Conservation (phyloP, 768 basidiomycete genomes). For the Scleroderma citrinum region DNA sequence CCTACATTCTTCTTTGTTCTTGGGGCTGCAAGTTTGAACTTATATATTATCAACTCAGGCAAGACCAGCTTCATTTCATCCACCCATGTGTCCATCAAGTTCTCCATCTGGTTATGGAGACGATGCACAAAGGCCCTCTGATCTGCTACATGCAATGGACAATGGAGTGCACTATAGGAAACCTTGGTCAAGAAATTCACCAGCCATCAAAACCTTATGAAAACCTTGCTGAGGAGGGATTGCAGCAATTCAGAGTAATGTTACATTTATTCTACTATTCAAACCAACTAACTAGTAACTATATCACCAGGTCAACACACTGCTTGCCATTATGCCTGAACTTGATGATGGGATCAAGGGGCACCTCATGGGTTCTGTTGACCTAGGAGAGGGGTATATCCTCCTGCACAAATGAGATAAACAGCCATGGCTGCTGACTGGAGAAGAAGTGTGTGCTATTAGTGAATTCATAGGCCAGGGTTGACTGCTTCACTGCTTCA, state of each 20-base stretch:
- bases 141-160: conserved; percentile 23
- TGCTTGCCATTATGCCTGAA: conserved; percentile 9
- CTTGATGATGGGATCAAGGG: neutral
- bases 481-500: neutral
- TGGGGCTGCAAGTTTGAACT: conserved; percentile 23
- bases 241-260: conserved; percentile 6
- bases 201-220: conserved; percentile 21
- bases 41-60: conserved; percentile 18
- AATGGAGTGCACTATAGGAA: conserved; percentile 22
- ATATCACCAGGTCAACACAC: conserved; percentile 12
- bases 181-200: conserved; percentile 19
- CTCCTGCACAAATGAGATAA: neutral
- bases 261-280: neutral
- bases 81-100: conserved; percentile 21
- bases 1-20: conserved; percentile 7
- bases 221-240: conserved; percentile 21
- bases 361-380: neutral
- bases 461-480: neutral
- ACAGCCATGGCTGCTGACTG: neutral
- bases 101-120: conserved; percentile 10
- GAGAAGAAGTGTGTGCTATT: neutral
- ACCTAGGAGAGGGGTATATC: neutral
- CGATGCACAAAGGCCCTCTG: conserved; percentile 11
- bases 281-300: neutral
- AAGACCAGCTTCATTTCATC: conserved; percentile 23